A percentile compares a stretch with the other conserved stretches of the same genome.
Evolutionary conservation across 2,329 filamentous ascomycete genomes (phyloP).

Genomic region (Orbilia quercus): DNA sequence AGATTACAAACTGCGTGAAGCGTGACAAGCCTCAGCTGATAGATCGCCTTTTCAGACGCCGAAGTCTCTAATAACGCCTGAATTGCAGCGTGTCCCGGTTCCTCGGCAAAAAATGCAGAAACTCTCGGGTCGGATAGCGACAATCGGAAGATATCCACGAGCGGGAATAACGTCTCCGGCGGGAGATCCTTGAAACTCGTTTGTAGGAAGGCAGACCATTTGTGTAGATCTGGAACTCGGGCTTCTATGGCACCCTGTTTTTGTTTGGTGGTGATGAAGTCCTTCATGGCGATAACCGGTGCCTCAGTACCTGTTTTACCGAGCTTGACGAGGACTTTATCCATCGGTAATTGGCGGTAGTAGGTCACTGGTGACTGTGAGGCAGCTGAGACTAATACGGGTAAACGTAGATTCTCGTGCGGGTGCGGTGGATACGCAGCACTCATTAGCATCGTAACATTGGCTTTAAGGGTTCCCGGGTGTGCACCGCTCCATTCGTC

Average conservation of each 20-base stretch:
- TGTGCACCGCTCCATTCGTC: slow-evolving; percentile 85
- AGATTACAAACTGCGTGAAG: slow-evolving; percentile 86
- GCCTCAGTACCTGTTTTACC: slow-evolving; percentile 71
- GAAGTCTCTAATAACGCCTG: slow-evolving; percentile 71
- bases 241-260: slow-evolving; percentile 72
- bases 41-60: slow-evolving; percentile 64
- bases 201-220: slow-evolving; percentile 73
- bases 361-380: slow-evolving; percentile 76
- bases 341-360: slow-evolving; percentile 80
- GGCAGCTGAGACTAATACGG: slow-evolving; percentile 74
- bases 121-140: slow-evolving; percentile 81
- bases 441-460: slow-evolving; percentile 75
- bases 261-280: slow-evolving; percentile 76
- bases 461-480: slow-evolving; percentile 73
- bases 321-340: slow-evolving; percentile 84
- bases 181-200: slow-evolving; percentile 70
- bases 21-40: slow-evolving; percentile 83
- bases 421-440: slow-evolving; percentile 70
- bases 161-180: slow-evolving; percentile 76
- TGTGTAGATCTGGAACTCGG: slow-evolving; percentile 75
- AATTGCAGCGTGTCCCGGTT: slow-evolving; percentile 73
- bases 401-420: slow-evolving; percentile 77
- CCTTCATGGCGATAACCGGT: slow-evolving; percentile 73
- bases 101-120: slow-evolving; percentile 84
- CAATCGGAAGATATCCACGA: slow-evolving; percentile 85